Evolutionary conservation across 495 filamentous ascomycete genomes (phyloP), one percentile per base, ranked within the genome.

Genomic region (Trichoderma parareesei): DNA sequence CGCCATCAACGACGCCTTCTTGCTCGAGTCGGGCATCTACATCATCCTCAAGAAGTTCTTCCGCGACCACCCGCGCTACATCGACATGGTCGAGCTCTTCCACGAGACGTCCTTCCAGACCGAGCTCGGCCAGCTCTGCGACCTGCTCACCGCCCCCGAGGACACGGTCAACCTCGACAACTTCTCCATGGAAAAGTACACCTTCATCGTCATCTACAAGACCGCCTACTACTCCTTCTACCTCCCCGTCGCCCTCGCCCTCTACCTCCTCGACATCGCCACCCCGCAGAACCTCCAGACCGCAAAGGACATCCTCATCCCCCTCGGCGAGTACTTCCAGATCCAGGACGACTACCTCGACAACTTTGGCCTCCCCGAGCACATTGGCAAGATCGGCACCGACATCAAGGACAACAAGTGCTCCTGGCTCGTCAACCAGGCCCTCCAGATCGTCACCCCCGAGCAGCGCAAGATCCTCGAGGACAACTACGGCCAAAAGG

Each of bases 341-440:
- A 84, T 96, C 68, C 94, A 98, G 77, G 94, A 98, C 72, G 95
- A 98, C 82, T 98, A 93, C 81, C 90, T 98, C 49, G 95, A 98
- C 81, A 93, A 91, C 76, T 98, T 92, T 69, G 95, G 94, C 67
- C 87, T 92, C 70, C 92, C 94, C 35, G 86, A 89, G 68, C 81
- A 85, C 70, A 94, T 98, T 71, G 94, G 94, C 72, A 98, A 98
- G 85, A 95, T 98, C 68, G 94, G 94, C 63, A 98, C 95, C 66
- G 94, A 98, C 72, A 98, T 98, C 73, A 85, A 91, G 80, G 94
- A 98, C 76, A 98, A 98, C 85, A 98, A 98, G 82, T 98, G 94
- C 82, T 93, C 89, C 7, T 98, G 94, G 94, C 75, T 98, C 27
- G 83, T 98, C 72, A 98, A 98, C 82, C 88, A 96, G 76, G 95